Conservation (phyloP, 306 rosid genomes). For the Sicyos baderoa region DNA sequence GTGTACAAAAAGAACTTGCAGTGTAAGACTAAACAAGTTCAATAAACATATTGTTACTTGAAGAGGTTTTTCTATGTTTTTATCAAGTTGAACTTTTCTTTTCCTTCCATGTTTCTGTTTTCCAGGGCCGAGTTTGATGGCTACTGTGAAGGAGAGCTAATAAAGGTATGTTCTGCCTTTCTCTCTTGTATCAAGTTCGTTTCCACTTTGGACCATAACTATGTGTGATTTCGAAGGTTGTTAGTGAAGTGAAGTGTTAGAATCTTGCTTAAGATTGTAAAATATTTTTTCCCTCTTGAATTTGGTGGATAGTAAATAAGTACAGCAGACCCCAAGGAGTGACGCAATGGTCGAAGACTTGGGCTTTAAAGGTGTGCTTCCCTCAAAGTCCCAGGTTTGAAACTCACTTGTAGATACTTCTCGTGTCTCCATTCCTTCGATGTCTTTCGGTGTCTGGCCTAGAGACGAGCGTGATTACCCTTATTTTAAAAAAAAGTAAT, state of each 20-base stretch:
- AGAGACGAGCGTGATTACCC: too few relatives aligned
- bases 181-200: neutral
- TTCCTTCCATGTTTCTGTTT: constrained; percentile 11
- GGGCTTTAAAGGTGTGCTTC: too few relatives aligned
- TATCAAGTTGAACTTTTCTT: neutral
- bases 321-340: too few relatives aligned
- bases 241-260: neutral
- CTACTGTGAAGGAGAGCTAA: constrained; percentile 69
- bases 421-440: too few relatives aligned
- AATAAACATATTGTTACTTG: constrained; percentile 18
- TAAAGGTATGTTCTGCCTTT: constrained; percentile 44
- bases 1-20: constrained; percentile 84
- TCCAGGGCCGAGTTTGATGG: constrained; percentile 84
- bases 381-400: too few relatives aligned
- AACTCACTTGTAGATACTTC: too few relatives aligned
- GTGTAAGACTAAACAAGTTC: constrained; percentile 37
- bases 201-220: neutral
- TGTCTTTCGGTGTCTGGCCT: too few relatives aligned
- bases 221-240: neutral
- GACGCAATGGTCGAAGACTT: too few relatives aligned
- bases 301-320: constrained; percentile 4
- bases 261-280: constrained; percentile 6
- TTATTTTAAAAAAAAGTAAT: too few relatives aligned
- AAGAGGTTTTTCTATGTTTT: constrained; percentile 10
- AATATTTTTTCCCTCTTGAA: neutral